Evolutionary conservation across 441 rosid species (phyloP), one percentile per base, ranked within the genome.

Genomic region (Gossypium schwendimanii): DNA sequence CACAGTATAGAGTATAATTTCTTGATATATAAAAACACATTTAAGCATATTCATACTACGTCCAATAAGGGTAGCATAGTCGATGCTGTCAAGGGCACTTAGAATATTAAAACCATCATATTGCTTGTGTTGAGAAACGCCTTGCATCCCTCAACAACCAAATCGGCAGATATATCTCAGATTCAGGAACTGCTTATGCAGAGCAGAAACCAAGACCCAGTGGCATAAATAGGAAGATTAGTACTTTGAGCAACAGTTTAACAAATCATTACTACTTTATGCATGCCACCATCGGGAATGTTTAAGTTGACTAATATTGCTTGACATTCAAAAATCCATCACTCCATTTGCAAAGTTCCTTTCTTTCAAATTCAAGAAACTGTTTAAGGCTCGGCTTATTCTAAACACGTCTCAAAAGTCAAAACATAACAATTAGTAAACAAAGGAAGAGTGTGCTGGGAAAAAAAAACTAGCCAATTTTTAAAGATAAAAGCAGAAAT

Each of bases 181-280:
- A 41, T 41, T 41, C 45, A 41, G 45, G 45, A 41, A 41, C 45
- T 9, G 45, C 45, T 41, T 41, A 41, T 41, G 45, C 45, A 41
- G 12, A 9, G 45, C 45, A 41, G 45, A 9, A 41, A 41, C 45
- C 45, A 41, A 41, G 45, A 41, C 12, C 45, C 14, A 2, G 45
- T 41, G 45, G 45, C 45, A 41, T 41, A 18, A 26, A 82, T 93
- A 0, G 96, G 96, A 79, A 86, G 98, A 75, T 79, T 92, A 73
- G 99, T 97, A 62, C 94, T 95, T 57, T 96, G 97, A 55, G 97
- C 99, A 47, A 81, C 92, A 39, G 93, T 91, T 69, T 83, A 89
- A 80, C 98, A 94, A 10, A 92, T 87, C 41, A 53, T 1, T 5
- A 18, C 11, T 18, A 52, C 57, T 15, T 52, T 17, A 52, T 6